phyloP scores from a whole-genome alignment of 2,329 filamentous ascomycete genomes.

The Rhinocladiella similis region DNA sequence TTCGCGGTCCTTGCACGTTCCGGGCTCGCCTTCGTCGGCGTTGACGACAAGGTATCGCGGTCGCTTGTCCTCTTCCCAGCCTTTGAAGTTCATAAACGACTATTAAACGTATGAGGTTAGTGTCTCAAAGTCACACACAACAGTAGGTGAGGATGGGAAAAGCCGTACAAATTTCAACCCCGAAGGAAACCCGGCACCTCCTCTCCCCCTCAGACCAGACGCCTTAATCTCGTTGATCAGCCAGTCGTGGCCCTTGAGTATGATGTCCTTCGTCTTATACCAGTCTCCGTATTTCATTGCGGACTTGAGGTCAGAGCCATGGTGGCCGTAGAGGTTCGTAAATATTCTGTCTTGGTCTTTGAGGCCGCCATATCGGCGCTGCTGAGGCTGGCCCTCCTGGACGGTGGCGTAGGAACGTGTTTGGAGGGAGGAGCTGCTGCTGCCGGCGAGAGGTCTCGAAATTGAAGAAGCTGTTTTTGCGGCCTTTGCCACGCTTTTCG shows the following conservation, averaged over 20 bases:
- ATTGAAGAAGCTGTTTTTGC: conserved; percentile 38
- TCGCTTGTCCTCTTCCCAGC: conserved; percentile 97
- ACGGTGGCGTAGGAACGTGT: conserved; percentile 77
- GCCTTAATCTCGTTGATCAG: conserved; percentile 98
- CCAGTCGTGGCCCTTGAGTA: conserved; percentile 96
- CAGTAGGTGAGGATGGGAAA: too few species aligned
- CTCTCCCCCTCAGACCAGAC: conserved; percentile 90
- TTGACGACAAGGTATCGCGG: conserved; percentile 97
- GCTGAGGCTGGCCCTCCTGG: conserved; percentile 68
- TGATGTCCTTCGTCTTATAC: conserved; percentile 99
- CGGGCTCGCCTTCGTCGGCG: conserved; percentile 96
- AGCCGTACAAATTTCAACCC: conserved; percentile 93
- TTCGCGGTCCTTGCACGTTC: conserved; percentile 98
- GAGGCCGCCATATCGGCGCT: conserved; percentile 77
- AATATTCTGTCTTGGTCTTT: conserved; percentile 98
- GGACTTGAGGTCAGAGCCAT: conserved; percentile 85
- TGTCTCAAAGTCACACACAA: background rate
- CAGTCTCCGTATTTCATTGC: conserved; percentile 98
- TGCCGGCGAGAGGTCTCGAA: conserved; percentile 45
- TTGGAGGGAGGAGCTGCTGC: conserved; percentile 42
- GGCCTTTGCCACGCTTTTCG: conserved; percentile 32
- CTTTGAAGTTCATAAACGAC: conserved; percentile 99
- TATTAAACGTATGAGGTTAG: conserved; percentile 46
- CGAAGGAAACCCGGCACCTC: conserved; percentile 96
- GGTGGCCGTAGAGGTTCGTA: conserved; percentile 95